Evolutionary conservation across 176 grass and related monocot species (phyloP), one percentile per base, ranked within the genome.

Genomic region (Chloris gayana): DNA sequence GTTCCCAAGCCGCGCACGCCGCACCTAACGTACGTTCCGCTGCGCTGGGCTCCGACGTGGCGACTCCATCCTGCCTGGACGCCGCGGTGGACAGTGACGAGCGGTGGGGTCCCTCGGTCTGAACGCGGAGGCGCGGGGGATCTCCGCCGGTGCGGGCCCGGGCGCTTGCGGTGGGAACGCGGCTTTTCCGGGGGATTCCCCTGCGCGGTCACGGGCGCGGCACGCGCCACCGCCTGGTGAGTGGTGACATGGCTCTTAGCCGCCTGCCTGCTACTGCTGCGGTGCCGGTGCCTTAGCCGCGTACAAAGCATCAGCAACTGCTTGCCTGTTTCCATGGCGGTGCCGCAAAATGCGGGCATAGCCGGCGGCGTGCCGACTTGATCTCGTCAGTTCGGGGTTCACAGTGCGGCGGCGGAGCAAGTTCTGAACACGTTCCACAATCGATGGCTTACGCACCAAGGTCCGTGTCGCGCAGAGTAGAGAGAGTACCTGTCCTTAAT

Each of bases 171-270:
- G 78, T 89, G 83, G 83, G 87, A 85, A 89, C 83, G 78, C 83
- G 78, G 67, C 72, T 77, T 85, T 85, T 89, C 50, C 5, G 31
- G 37, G n/a, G 78, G 83, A 89, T 89, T 85, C 87, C 33, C 78
- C 66, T 9, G 12, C 45, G 71, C 18, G 14, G 5, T 26, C 61
- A 61, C 74, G 46, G 63, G 17, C 41, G 45, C 74, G 9, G 21
- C 76, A 74, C 64, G 78, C 24, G 54, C 79, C 31, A 49, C 18
- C 51, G 21, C 7, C 2, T n/a, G 35, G 35, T n/a, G n/a, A n/a
- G n/a, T n/a, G 32, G 61, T 33, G 79, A 71, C 38, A 18, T 59
- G 73, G 51, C 50, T 6, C 1, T 6, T n/a, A n/a, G 13, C 5
- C 44, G 14, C 17, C 3, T 78, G 80, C 59, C 8, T 33, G 39